Evolutionary conservation across 116 monocot genomes (phyloP).

Genomic region (Trichopus zeylanicus): DNA sequence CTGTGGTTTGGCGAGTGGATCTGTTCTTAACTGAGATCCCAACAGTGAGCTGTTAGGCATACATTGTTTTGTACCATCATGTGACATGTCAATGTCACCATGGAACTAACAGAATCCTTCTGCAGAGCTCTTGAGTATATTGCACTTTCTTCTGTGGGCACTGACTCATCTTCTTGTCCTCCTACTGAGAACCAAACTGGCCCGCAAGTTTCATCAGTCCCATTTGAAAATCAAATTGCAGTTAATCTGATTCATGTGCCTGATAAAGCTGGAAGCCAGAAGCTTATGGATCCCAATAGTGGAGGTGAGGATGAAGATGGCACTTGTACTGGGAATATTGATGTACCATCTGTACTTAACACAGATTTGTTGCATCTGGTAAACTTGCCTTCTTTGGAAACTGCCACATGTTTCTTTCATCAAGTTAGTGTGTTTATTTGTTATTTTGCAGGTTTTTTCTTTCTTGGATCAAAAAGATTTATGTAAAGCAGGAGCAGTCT

Average conservation of each 20-base stretch:
- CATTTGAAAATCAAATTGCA: conserved; percentile 12
- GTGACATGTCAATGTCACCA: not conserved
- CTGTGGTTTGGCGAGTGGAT: too few relatives aligned
- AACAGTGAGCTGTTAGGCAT: too few relatives aligned
- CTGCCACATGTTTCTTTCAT: conserved; percentile 1
- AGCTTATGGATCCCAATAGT: conserved; percentile 8
- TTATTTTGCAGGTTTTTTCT: conserved; percentile 69
- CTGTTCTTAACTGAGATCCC: not conserved
- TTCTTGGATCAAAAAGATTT: conserved; percentile 87
- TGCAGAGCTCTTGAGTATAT: conserved; percentile 6
- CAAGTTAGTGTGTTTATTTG: not conserved
- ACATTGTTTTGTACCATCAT: not conserved
- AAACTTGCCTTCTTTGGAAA: conserved; percentile 3
- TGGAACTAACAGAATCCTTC: not conserved
- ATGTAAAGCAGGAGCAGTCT: conserved; percentile 79
- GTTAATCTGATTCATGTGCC: conserved; percentile 16
- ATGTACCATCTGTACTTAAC: conserved; percentile 75
- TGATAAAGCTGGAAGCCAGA: conserved; percentile 11
- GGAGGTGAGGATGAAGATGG: conserved; percentile 21
- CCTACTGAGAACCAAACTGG: conserved; percentile 2
- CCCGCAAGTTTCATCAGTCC: conserved; percentile 7
- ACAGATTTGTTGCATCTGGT: conserved; percentile 95
- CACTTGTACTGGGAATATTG: conserved; percentile 12
- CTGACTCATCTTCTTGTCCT: conserved; percentile 15
- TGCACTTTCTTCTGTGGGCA: conserved; percentile 11